Conservation (phyloP, 495 filamentous ascomycete species). For the Talaromyces liani region DNA sequence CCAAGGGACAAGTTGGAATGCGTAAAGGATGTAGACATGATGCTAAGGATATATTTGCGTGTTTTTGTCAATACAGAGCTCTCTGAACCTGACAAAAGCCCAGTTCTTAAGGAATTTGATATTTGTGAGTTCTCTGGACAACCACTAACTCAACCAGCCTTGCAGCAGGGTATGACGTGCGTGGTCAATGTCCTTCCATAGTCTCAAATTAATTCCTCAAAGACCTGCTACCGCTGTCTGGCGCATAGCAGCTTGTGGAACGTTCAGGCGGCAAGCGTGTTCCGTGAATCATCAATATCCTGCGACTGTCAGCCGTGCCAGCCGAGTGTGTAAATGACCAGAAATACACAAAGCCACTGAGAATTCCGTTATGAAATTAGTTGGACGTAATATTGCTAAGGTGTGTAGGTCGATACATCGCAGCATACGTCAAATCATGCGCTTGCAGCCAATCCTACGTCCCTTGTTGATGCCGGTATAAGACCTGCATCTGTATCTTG, state of each 20-base stretch:
- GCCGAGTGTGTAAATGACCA: not conserved
- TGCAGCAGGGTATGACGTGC: not conserved
- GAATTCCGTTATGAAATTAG: too few relatives aligned
- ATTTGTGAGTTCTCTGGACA: not conserved
- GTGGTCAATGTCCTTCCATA: not conserved
- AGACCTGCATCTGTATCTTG: not conserved
- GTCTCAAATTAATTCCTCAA: not conserved
- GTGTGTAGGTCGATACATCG: too few relatives aligned
- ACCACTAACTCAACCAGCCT: not conserved
- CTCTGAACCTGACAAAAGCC: not conserved
- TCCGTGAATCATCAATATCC: not conserved
- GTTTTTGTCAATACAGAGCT: not conserved
- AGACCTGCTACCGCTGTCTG: not conserved
- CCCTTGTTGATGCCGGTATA: not conserved
- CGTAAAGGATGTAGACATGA: conserved; percentile 1
- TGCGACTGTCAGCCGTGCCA: not conserved
- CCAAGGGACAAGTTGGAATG: not conserved
- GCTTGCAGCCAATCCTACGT: not conserved
- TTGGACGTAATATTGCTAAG: too few relatives aligned
- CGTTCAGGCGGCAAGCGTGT: not conserved
- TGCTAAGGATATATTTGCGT: not conserved
- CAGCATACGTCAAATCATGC: too few relatives aligned
- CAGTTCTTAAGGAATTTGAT: not conserved
- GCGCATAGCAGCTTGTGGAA: not conserved
- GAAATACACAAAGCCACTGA: not conserved